Base-by-base conservation (phyloP, 2,329 filamentous ascomycete species). In the Berkeleyomyces basicola region DNA sequence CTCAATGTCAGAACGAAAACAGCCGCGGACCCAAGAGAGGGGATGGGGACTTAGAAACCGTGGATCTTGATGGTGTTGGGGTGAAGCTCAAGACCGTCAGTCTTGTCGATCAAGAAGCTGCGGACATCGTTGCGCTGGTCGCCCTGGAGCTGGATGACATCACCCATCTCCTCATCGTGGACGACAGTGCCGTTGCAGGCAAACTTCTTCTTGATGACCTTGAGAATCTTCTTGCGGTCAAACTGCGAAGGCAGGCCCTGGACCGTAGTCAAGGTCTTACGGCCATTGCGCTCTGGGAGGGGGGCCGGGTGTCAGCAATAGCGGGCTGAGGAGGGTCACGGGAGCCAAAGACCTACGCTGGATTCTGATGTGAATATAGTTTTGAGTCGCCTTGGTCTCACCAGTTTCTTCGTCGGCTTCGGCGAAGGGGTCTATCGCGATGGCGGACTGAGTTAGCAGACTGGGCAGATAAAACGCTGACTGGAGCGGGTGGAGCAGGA, bases 111-210 rank as follows among this genome's bases (percentile, higher is more conserved):
- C 77, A 97, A 85, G 81, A 97, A 99, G 74, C 96, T 90, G 77
- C 95, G 88, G 75, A 96, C 88, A 84, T 96, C 90, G 79, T 95
- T 95, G 78, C 93, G 92, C 82, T 99, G 93, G 76, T 99, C 93
- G 72, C 93, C 93, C 78, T 99, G 93, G 73, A 99, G 87, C 82
- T 99, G 93, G 74, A 99, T 96, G 82, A 97, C 92, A 82, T 97
- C 91, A 75, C 92, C 92, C 89, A 96, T 96, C 78, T 95, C 90
- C 70, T 82, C 83, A 78, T 97, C 92, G 74, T 84, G 84, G 77
- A 97, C 91, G 76, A 97, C 95, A 79, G 91, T 97, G 83, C 93
- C 93, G 96, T 99, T 97, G 89, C 92, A 97, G 77, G 93, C 87
- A 73, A 97, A 97, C 76, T 96, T 93, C 85, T 97, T 97, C 86